Evolutionary conservation across 2,329 filamentous ascomycete species (phyloP).

Genomic region (Claviceps arundinis): DNA sequence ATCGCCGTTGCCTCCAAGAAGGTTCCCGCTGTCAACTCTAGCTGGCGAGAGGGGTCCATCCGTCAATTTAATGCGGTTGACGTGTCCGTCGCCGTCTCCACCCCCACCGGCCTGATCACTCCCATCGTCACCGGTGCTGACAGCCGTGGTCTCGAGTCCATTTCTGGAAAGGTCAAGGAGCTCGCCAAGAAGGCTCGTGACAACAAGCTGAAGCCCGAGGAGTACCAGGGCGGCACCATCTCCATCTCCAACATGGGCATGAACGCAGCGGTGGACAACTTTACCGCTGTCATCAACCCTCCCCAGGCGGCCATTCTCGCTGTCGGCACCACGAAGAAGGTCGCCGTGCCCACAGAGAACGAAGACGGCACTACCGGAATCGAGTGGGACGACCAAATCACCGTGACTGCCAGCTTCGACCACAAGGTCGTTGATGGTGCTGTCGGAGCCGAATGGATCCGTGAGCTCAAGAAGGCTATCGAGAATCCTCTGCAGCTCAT

Average conservation of each 20-base stretch:
- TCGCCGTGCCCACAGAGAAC: slow-evolving; percentile 71
- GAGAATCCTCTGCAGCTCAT: slow-evolving; percentile 95
- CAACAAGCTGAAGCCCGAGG: slow-evolving; percentile 97
- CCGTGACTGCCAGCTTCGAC: slow-evolving; percentile 90
- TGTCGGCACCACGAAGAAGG: slow-evolving; percentile 90
- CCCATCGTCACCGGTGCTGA: slow-evolving; percentile 90
- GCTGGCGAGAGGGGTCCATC: slow-evolving; percentile 82
- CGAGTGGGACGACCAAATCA: slow-evolving; percentile 95
- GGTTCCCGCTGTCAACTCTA: slow-evolving; percentile 91
- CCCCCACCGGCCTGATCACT: slow-evolving; percentile 87
- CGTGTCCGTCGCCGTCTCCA: slow-evolving; percentile 90
- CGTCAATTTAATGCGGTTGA: slow-evolving; percentile 89
- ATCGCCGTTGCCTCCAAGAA: slow-evolving; percentile 79
- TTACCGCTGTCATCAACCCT: slow-evolving; percentile 98
- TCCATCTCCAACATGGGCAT: slow-evolving; percentile 99
- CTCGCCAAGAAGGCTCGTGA: slow-evolving; percentile 92
- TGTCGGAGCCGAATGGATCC: slow-evolving; percentile 91
- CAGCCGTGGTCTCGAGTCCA: slow-evolving; percentile 72
- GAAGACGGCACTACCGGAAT: slow-evolving; percentile 65
- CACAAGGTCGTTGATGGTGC: slow-evolving; percentile 98
- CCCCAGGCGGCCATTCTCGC: slow-evolving; percentile 92
- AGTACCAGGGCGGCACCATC: slow-evolving; percentile 98
- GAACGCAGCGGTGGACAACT: slow-evolving; percentile 91
- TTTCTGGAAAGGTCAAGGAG: slow-evolving; percentile 85
- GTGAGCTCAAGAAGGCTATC: slow-evolving; percentile 90